Conservation (phyloP, 2,329 filamentous ascomycete genomes). For the Alternaria incomplexa region DNA sequence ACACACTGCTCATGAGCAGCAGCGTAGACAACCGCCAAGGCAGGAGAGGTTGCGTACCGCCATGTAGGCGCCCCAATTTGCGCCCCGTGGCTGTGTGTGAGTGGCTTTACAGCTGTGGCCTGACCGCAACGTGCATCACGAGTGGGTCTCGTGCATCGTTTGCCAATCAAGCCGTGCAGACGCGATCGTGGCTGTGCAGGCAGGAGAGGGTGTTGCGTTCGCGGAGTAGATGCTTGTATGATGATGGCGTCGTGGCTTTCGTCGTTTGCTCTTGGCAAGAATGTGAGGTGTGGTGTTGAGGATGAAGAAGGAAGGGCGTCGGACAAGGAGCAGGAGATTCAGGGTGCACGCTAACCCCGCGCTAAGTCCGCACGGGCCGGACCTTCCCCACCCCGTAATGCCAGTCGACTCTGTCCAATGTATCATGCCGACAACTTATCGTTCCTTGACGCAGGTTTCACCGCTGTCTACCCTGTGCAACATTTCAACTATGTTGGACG, state of each 20-base stretch:
- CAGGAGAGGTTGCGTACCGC: slow-evolving; percentile 3
- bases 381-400: not conserved
- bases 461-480: not conserved
- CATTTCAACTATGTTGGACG: not conserved
- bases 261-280: not conserved
- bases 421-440: not conserved
- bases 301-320: not conserved
- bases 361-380: slow-evolving; percentile 7
- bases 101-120: slow-evolving; percentile 21
- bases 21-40: slow-evolving; percentile 10
- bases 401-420: not conserved
- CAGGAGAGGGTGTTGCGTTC: not conserved
- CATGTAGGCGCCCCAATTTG: slow-evolving; percentile 17
- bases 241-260: not conserved
- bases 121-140: slow-evolving; percentile 21
- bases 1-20: slow-evolving; percentile 2
- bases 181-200: slow-evolving; percentile 16
- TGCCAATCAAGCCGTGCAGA: slow-evolving; percentile 1
- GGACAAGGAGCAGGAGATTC: not conserved
- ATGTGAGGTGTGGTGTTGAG: not conserved
- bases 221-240: not conserved
- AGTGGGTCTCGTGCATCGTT: slow-evolving; percentile 24
- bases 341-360: slow-evolving; percentile 1
- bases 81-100: slow-evolving; percentile 30
- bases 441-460: not conserved